Percentiles rank a stretch among this genome's conserved stretches.
These are phyloP conservation scores for Sphagnum magellanicum DNA, from an alignment of 228 moss, liverwort and hornwort species.

Conservation along the genomic window DNA sequence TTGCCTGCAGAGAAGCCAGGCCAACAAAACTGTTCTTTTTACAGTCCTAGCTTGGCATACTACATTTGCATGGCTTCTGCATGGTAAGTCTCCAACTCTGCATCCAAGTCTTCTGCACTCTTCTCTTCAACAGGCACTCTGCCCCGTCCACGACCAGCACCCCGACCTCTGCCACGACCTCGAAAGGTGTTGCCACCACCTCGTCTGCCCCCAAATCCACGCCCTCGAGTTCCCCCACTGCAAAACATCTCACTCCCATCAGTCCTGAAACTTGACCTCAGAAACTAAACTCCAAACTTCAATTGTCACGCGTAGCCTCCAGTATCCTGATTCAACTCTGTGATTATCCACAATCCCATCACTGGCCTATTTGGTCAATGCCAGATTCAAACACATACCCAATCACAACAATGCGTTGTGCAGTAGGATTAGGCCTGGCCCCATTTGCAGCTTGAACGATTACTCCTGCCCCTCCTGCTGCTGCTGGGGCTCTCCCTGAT, in stretches of 20 bases:
- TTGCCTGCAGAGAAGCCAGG: too few species aligned
- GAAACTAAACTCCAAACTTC: too few species aligned
- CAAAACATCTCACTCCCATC: conserved; percentile 1
- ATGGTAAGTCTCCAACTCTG: conserved; percentile 87
- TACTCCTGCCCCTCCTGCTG: conserved; percentile 24
- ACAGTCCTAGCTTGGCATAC: too few species aligned
- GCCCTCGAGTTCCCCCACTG: conserved; percentile 16
- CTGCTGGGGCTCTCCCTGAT: conserved; percentile 17
- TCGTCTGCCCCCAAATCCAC: conserved; percentile 21
- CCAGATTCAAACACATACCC: not conserved
- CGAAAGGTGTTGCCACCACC: not conserved
- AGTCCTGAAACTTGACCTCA: not conserved
- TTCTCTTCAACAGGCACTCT: conserved; percentile 33
- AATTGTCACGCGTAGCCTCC: too few species aligned
- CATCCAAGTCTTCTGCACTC: conserved; percentile 81
- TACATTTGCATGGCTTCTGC: conserved; percentile 81
- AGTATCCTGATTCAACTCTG: too few species aligned
- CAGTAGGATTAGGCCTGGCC: conserved; percentile 9
- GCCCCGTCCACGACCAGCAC: conserved; percentile 52
- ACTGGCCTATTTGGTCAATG: not conserved
- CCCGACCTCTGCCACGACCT: conserved; percentile 42
- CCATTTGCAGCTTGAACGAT: conserved; percentile 32
- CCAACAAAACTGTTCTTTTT: too few species aligned
- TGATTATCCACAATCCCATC: too few species aligned
- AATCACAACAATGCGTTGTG: conserved; percentile 10